phyloP scores from a whole-genome alignment of 1,139 yeast species.

The Eremothecium sinecaudum region DNA sequence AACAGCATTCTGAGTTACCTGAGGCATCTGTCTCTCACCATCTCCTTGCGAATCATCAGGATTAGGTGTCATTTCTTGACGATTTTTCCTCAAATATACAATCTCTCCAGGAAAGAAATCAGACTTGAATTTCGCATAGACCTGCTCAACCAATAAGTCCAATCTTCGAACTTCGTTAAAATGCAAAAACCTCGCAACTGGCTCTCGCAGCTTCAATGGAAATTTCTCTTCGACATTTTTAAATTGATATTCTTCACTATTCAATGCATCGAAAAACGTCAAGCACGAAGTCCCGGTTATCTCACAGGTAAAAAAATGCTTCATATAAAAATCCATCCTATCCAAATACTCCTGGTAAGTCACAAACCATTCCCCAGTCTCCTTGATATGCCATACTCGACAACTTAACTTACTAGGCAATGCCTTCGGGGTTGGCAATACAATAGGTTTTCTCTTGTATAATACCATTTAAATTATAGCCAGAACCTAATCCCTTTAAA shows the following conservation, averaged over 20 bases:
- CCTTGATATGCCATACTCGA: constrained; percentile 68
- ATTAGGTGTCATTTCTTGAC: constrained; percentile 22
- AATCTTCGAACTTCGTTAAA: constrained; percentile 77
- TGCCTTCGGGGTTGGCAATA: constrained; percentile 45
- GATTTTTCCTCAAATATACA: constrained; percentile 45
- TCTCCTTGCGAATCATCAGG: constrained; percentile 6
- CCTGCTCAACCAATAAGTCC: constrained; percentile 80
- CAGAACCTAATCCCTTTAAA: too few relatives aligned
- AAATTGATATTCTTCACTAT: constrained; percentile 63
- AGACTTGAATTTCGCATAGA: constrained; percentile 60
- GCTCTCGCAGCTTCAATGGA: constrained; percentile 88
- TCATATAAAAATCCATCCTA: constrained; percentile 60
- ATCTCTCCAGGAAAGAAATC: constrained; percentile 91
- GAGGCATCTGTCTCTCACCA: neutral
- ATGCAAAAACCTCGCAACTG: constrained; percentile 74
- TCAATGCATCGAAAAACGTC: constrained; percentile 80
- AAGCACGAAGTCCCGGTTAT: constrained; percentile 89
- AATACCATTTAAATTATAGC: constrained; percentile 58
- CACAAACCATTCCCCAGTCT: constrained; percentile 81
- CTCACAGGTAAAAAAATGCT: constrained; percentile 84
- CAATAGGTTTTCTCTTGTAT: constrained; percentile 63
- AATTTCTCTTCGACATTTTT: constrained; percentile 67
- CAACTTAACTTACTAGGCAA: constrained; percentile 45
- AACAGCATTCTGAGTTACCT: constrained; percentile 8
- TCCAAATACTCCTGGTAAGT: constrained; percentile 65